Conservation (phyloP, 257 asterid species). For the Striga asiatica region DNA sequence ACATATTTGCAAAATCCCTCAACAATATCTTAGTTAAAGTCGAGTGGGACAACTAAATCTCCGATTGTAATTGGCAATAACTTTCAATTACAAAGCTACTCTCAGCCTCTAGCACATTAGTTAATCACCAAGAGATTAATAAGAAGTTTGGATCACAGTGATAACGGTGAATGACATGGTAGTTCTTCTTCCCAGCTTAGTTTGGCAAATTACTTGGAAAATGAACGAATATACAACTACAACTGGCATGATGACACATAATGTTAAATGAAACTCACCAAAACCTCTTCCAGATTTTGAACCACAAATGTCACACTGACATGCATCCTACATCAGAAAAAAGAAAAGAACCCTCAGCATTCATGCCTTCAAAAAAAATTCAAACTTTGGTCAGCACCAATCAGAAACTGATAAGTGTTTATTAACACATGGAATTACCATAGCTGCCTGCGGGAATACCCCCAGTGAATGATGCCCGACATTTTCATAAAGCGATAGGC, state of each 20-base stretch:
- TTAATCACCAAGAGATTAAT: neutral
- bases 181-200: conserved; percentile 1
- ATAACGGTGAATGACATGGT: neutral
- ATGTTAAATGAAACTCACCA: conserved; percentile 46
- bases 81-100: neutral
- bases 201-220: conserved; percentile 5
- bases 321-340: conserved; percentile 59
- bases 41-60: neutral
- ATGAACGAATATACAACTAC: neutral
- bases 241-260: conserved; percentile 1
- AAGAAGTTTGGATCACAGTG: neutral
- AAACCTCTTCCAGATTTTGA: conserved; percentile 98
- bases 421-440: conserved; percentile 41
- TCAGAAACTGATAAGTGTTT: neutral
- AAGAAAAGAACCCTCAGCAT: conserved; percentile 10
- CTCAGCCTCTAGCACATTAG: neutral
- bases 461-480: conserved; percentile 93
- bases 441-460: conserved; percentile 90
- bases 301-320: conserved; percentile 96
- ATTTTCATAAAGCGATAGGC: conserved; percentile 78
- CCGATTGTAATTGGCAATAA: neutral
- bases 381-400: neutral
- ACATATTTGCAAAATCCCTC: neutral
- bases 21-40: neutral
- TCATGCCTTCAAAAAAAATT: conserved; percentile 13